Evolutionary conservation across 2,329 filamentous ascomycete genomes (phyloP), one percentile per base, ranked within the genome.

Genomic region (Cercospora brassicicola): DNA sequence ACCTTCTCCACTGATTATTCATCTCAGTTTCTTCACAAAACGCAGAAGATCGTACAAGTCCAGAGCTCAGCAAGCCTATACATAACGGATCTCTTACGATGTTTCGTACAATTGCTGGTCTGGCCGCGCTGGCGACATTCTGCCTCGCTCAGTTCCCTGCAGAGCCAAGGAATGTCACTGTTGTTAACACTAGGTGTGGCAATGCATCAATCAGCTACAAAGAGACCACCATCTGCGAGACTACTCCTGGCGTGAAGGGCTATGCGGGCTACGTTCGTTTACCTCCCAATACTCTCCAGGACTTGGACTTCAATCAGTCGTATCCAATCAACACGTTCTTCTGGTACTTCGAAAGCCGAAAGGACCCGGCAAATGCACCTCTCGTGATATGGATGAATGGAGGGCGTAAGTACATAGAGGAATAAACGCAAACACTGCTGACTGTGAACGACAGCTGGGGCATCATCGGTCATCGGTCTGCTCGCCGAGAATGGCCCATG

Each of bases 211-310:
- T 72, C 20, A 68, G 60, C 62, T 71, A 72, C 63, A 71, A 72
- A 31, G 51, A 68, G 63, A 57, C 60, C 11, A 67, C 51, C 23
- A 82, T 88, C 20, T 89, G 87, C 74, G 86, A 88, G 76, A 87
- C 85, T 1, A 87, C 84, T 0, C 79, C 82, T 9, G 82, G 83
- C 8, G 85, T 88, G 55, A 84, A 82, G 70, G 84, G 83, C 33
- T 90, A 88, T 77, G 84, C 84, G 0, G 87, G 87, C 36, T 89
- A 88, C 70, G 84, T 89, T 8, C 83, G 85, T 74, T 80, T 89
- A 2, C 64, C 68, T 11, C 66, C 60, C 1, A 36, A 53, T n/a
- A 62, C 62, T 31, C 36, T 61, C 3, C 31, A 36, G 8, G 62
- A 67, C 23, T 26, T 67, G 23, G 63, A 62, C 20, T 20, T 60